phyloP scores from a whole-genome alignment of 805 yeast species.

The Maudiozyma turicensis region DNA sequence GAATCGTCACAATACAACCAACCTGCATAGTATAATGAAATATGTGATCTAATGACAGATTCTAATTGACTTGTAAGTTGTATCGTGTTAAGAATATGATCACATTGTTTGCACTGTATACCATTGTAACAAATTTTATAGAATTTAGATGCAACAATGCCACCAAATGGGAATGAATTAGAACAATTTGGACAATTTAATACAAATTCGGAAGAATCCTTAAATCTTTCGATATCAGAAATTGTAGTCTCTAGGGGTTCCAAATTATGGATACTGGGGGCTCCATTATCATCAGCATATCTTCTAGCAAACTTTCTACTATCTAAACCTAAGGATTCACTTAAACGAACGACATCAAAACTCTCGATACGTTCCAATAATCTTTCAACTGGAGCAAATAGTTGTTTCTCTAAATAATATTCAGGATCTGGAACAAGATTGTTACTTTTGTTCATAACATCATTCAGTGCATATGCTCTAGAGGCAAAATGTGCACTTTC shows the following conservation, averaged over 20 bases:
- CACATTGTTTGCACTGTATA: constrained; percentile 57
- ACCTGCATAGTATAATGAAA: constrained; percentile 75
- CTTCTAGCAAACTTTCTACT: constrained; percentile 46
- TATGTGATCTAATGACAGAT: constrained; percentile 53
- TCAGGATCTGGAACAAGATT: constrained; percentile 59
- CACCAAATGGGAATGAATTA: constrained; percentile 55
- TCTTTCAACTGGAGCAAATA: constrained; percentile 85
- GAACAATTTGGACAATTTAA: constrained; percentile 56
- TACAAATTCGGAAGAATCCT: constrained; percentile 45
- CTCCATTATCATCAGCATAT: constrained; percentile 18
- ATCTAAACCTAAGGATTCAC: constrained; percentile 70
- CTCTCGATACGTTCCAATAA: constrained; percentile 80
- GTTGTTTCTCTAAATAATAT: constrained; percentile 79
- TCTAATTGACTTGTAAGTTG: constrained; percentile 68
- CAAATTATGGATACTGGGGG: constrained; percentile 33
- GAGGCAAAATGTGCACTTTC: constrained; percentile 40
- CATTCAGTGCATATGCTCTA: constrained; percentile 75
- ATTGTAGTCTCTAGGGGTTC: constrained; percentile 76
- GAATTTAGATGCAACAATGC: constrained; percentile 54
- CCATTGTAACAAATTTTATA: constrained; percentile 62
- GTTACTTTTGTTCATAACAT: constrained; percentile 45
- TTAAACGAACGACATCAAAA: constrained; percentile 68
- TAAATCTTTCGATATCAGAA: constrained; percentile 74
- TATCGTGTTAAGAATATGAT: constrained; percentile 39
- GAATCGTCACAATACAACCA: constrained; percentile 79